Conservation (phyloP, 2,329 filamentous ascomycete genomes). For the Clonostachys rhizophaga region DNA sequence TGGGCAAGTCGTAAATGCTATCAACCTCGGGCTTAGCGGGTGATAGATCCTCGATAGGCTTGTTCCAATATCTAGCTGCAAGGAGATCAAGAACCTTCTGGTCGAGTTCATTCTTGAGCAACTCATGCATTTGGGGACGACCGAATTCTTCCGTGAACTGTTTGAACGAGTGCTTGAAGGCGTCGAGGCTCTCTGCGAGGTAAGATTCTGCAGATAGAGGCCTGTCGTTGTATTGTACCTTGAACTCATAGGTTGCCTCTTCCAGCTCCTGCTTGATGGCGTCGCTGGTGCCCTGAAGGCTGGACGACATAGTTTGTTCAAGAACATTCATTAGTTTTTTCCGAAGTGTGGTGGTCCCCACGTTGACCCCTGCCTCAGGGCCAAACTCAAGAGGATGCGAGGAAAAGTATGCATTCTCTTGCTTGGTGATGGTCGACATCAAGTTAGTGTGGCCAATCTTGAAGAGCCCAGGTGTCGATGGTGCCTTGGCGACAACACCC, state of each 20-base stretch:
- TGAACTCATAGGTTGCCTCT: conserved; percentile 97
- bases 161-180: conserved; percentile 97
- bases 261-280: conserved; percentile 93
- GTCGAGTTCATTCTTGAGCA: conserved; percentile 89
- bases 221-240: conserved; percentile 98
- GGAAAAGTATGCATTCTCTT: conserved; percentile 84
- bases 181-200: conserved; percentile 88
- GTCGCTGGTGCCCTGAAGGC: conserved; percentile 82
- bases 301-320: conserved; percentile 95
- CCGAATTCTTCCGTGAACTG: conserved; percentile 88
- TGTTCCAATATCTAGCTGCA: conserved; percentile 95
- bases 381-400: conserved; percentile 80
- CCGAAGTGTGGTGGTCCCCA: conserved; percentile 81
- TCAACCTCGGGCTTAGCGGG: conserved; percentile 64
- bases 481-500: conserved; percentile 84
- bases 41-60: conserved; percentile 80
- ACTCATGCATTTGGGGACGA: conserved; percentile 78
- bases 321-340: conserved; percentile 97
- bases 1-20: conserved; percentile 72
- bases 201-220: conserved; percentile 95
- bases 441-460: conserved; percentile 79
- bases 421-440: conserved; percentile 74
- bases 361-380: conserved; percentile 62
- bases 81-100: conserved; percentile 92
- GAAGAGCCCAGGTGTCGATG: conserved; percentile 68